These are phyloP conservation scores for Pythium periplocum DNA, from an alignment of 352 stramenopile species.

Conservation along the genomic window DNA sequence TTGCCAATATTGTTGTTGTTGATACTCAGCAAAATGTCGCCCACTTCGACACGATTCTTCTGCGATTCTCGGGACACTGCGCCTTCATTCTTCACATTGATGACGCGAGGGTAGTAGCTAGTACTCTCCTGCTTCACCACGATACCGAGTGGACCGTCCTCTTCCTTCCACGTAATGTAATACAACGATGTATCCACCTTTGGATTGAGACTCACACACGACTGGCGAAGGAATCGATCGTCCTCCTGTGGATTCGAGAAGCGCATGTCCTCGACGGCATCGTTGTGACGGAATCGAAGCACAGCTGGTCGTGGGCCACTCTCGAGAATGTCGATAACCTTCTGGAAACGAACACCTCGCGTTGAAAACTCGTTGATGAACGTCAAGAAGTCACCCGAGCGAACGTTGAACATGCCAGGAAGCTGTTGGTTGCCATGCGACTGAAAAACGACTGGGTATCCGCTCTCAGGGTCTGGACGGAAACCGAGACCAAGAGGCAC, in stretches of 20 bases:
- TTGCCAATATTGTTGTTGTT: constrained; percentile 92
- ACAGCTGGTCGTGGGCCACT: constrained; percentile 70
- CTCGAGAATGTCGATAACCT: constrained; percentile 83
- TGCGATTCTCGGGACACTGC: constrained; percentile 74
- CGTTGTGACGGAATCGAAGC: constrained; percentile 80
- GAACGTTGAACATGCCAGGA: constrained; percentile 85
- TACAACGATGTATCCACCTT: constrained; percentile 84
- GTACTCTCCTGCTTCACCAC: constrained; percentile 85
- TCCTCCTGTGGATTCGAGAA: constrained; percentile 71
- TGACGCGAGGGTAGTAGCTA: constrained; percentile 83
- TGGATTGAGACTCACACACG: constrained; percentile 71
- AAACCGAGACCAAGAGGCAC: constrained; percentile 80
- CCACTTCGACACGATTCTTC: constrained; percentile 80
- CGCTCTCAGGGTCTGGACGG: constrained; percentile 65
- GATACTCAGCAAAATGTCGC: constrained; percentile 79
- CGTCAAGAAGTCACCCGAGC: constrained; percentile 66
- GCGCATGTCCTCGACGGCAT: constrained; percentile 52
- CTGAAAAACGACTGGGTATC: constrained; percentile 73
- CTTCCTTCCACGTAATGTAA: constrained; percentile 88
- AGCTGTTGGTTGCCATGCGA: constrained; percentile 72
- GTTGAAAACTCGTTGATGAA: constrained; percentile 88
- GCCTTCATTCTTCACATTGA: constrained; percentile 86
- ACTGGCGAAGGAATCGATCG: constrained; percentile 55
- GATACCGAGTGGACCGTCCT: constrained; percentile 79
- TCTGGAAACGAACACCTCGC: constrained; percentile 76